Conservation (phyloP, 306 rosid genomes). For the Quercus variabilis region DNA sequence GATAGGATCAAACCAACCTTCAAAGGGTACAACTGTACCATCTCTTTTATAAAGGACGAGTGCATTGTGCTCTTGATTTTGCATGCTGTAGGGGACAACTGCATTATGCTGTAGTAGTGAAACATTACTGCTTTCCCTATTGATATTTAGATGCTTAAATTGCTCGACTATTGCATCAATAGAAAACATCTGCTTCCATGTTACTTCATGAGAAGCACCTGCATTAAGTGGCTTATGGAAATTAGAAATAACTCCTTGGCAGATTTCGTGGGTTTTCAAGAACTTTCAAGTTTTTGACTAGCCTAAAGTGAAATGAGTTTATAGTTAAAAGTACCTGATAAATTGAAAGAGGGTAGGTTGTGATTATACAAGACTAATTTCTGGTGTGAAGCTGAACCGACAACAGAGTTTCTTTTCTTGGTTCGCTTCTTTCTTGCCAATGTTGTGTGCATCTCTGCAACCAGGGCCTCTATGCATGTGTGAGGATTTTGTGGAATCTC, state of each 20-base stretch:
- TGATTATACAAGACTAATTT: constrained; percentile 27
- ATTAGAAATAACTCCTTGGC: constrained; percentile 12
- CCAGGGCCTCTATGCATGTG: constrained; percentile 41
- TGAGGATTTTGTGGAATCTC: constrained; percentile 23
- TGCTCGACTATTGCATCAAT: constrained; percentile 49
- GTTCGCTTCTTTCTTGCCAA: constrained; percentile 49
- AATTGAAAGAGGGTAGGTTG: constrained; percentile 23
- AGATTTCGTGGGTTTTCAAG: not conserved
- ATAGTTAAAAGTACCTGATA: constrained; percentile 48
- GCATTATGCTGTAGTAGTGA: constrained; percentile 39
- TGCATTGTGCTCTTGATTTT: constrained; percentile 41
- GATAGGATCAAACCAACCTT: constrained; percentile 46
- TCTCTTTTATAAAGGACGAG: constrained; percentile 40
- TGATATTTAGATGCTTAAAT: constrained; percentile 53
- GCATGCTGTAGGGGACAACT: constrained; percentile 45
- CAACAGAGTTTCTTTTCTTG: constrained; percentile 34
- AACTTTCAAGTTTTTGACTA: not conserved
- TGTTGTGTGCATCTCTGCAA: constrained; percentile 31
- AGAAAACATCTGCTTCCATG: constrained; percentile 15
- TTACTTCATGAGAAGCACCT: constrained; percentile 34
- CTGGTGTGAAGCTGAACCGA: constrained; percentile 25
- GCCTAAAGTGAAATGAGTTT: not conserved
- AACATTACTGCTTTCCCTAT: constrained; percentile 43
- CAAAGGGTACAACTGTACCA: constrained; percentile 61
- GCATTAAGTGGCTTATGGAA: constrained; percentile 24